These are phyloP conservation scores for Schizochytrium sp. DNA, from an alignment of 108 stramenopile species.

Conservation along the genomic window DNA sequence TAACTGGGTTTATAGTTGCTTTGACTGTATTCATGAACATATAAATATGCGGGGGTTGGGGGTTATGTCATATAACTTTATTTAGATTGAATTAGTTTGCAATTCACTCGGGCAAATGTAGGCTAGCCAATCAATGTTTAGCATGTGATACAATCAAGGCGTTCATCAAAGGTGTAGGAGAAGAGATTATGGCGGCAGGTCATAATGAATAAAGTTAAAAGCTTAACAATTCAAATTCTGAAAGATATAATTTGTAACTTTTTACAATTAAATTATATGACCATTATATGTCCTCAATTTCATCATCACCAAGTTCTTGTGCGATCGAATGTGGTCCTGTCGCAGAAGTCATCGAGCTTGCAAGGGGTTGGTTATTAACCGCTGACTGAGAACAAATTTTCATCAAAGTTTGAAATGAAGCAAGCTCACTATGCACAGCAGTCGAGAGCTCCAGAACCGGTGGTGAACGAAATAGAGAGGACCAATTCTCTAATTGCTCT, in stretches of 20 bases:
- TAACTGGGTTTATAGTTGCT: too few relatives aligned
- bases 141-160: too few relatives aligned
- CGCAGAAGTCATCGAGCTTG: not conserved
- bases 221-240: not conserved
- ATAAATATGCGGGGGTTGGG: too few relatives aligned
- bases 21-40: too few relatives aligned
- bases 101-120: too few relatives aligned
- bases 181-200: too few relatives aligned
- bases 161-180: too few relatives aligned
- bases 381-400: not conserved
- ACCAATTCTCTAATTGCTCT: not conserved
- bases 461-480: not conserved
- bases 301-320: not conserved
- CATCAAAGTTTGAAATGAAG: not conserved
- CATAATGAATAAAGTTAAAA: not conserved
- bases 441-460: slow-evolving; percentile 7
- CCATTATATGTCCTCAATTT: not conserved
- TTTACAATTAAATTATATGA: too few relatives aligned
- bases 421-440: slow-evolving; percentile 12
- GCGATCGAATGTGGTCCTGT: too few relatives aligned
- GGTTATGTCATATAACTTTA: too few relatives aligned
- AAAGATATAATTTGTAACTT: not conserved
- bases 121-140: too few relatives aligned
- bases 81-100: too few relatives aligned
- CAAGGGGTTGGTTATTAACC: not conserved